phyloP scores from a whole-genome alignment of 345 rosid genomes.

The Passiflora organensis region DNA sequence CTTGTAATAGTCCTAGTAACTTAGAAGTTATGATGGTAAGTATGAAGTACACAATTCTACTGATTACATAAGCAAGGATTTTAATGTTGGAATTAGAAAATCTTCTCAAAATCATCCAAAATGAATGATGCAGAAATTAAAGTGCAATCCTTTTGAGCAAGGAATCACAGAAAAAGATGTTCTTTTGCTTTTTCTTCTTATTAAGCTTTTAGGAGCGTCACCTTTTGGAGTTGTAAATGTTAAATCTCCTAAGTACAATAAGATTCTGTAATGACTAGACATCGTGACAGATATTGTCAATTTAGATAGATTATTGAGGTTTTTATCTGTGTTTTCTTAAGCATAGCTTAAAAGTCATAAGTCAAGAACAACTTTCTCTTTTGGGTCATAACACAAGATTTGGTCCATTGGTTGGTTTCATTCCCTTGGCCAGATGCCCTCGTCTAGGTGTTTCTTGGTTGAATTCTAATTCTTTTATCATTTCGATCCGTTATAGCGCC shows the following conservation, averaged over 20 bases:
- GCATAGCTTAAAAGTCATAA: too few species aligned
- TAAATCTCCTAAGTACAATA: constrained; percentile 20
- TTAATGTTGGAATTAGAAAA: constrained; percentile 18
- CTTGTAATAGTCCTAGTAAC: too few species aligned
- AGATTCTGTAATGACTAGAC: constrained; percentile 18
- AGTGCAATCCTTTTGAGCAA: constrained; percentile 21
- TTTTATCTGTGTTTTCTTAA: constrained; percentile 2
- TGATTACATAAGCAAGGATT: constrained; percentile 9
- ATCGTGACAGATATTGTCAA: not conserved
- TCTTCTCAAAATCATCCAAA: constrained; percentile 23
- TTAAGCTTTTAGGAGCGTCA: constrained; percentile 31
- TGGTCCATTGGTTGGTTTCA: constrained; percentile 16
- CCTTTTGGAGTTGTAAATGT: constrained; percentile 6
- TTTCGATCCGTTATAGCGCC: constrained; percentile 8
- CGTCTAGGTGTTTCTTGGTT: constrained; percentile 35
- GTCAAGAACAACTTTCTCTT: constrained; percentile 21
- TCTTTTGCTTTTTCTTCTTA: constrained; percentile 24
- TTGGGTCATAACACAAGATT: constrained; percentile 2
- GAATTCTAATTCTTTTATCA: constrained; percentile 5
- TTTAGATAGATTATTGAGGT: not conserved
- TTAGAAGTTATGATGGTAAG: too few species aligned
- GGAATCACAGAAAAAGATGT: constrained; percentile 29
- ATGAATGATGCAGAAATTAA: constrained; percentile 9
- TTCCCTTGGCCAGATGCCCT: constrained; percentile 37
- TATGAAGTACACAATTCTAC: not conserved